Evolutionary conservation across 2,329 filamentous ascomycete species (phyloP), one percentile per base, ranked within the genome.

Genomic region (Fusarium poae): DNA sequence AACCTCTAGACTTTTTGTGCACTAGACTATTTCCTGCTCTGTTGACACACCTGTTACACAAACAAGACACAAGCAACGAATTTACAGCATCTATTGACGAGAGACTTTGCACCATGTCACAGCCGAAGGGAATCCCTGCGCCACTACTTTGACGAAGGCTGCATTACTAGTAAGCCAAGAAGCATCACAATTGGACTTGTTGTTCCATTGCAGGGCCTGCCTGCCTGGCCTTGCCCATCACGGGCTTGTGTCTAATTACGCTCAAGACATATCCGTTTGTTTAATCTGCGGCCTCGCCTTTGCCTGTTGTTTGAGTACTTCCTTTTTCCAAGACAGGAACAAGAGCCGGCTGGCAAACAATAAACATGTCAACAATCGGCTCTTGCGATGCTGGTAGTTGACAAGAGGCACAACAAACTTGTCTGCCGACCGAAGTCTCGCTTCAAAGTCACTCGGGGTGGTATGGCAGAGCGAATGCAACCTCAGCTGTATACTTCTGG

Each of bases 101-200:
- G 51, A 68, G 58, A 71, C 60, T 50, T 57, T 61, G 60, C 53
- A 60, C 45, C 60, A 70, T 61, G 62, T 65, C 46, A 71, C 68
- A 62, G 53, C 44, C 64, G 62, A 68, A 60, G 39, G 25, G 23
- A 34, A 50, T 54, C 54, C 46, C 54, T 48, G 23, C 48, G 53
- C 65, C 39, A 34, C 51, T 27, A 54, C 39, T 55, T 29, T 58
- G 21, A 42, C 42, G 58, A 50, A 46, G 20, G 32, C 48, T 49
- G 42, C 21, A 42, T 56, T 32, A 29, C 34, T 44, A 39, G 52
- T 45, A 15, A 50, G 48, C 30, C 29, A 46, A 20, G 29, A 23
- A 46, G 49, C 30, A 46, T 40, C 32, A 35, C 27, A 64, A 30
- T 48, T 58, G 62, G 30, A 23, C 20, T 50, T 21, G 21, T 53